Evolutionary conservation across 805 yeast species (phyloP).

Genomic region (Yarrowia sp.): DNA sequence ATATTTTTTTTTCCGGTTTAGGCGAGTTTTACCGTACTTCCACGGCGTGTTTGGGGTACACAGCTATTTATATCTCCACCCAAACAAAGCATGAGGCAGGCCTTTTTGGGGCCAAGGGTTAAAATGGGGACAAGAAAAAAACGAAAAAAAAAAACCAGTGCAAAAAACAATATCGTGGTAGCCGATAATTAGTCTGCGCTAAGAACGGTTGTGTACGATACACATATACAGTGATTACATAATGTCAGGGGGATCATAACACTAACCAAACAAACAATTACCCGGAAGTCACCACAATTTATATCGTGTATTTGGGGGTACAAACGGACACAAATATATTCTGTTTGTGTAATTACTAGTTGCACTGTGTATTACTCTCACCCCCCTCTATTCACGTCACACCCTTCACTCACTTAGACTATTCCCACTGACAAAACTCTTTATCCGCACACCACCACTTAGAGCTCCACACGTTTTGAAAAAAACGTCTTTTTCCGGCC

Average conservation of each 20-base stretch:
- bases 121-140: not conserved
- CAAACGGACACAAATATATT: too few relatives aligned
- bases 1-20: not conserved
- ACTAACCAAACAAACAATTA: too few relatives aligned
- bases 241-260: too few relatives aligned
- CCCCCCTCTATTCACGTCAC: not conserved
- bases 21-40: too few relatives aligned
- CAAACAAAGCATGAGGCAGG: conserved; percentile 18
- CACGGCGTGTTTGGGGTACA: not conserved
- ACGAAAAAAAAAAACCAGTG: not conserved
- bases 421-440: conserved; percentile 26
- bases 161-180: too few relatives aligned
- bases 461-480: not conserved
- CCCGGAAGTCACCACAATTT: too few relatives aligned
- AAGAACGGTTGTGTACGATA: too few relatives aligned
- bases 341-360: too few relatives aligned
- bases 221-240: too few relatives aligned
- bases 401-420: not conserved
- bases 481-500: not conserved
- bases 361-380: too few relatives aligned
- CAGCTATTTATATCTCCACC: not conserved
- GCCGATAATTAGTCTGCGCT: not conserved
- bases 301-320: too few relatives aligned
- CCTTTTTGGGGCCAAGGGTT: not conserved
- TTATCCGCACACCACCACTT: conserved; percentile 22